These are phyloP conservation scores for Cyclotella sp. DNA, from an alignment of 108 stramenopile genomes.

Conservation along the genomic window DNA sequence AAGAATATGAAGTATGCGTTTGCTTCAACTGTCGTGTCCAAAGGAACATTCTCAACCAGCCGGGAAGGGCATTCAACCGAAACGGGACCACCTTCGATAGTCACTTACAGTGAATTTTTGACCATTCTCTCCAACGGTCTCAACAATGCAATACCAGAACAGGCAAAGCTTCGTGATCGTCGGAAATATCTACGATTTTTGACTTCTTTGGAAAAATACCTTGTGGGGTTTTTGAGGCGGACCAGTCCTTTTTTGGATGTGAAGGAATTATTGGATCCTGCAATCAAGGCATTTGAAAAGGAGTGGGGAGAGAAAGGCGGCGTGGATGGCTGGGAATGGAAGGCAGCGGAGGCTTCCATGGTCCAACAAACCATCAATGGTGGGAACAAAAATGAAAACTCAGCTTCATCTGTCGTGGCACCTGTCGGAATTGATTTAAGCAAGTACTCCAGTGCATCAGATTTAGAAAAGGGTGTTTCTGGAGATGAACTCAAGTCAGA, in stretches of 20 bases:
- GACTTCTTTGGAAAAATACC: slow-evolving; percentile 61
- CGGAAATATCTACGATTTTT: slow-evolving; percentile 82
- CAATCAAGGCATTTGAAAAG: slow-evolving; percentile 59
- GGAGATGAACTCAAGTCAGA: slow-evolving; percentile 88
- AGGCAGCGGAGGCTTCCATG: slow-evolving; percentile 64
- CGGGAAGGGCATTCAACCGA: neutral
- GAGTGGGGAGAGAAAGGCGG: slow-evolving; percentile 70
- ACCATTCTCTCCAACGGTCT: slow-evolving; percentile 57
- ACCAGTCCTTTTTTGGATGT: slow-evolving; percentile 75
- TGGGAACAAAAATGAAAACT: neutral
- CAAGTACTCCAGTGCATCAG: slow-evolving; percentile 60
- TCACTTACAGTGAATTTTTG: slow-evolving; percentile 66
- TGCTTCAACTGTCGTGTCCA: slow-evolving; percentile 8
- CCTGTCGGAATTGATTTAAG: slow-evolving; percentile 64
- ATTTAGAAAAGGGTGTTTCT: slow-evolving; percentile 74
- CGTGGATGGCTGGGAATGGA: slow-evolving; percentile 69
- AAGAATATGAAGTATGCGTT: slow-evolving; percentile 47
- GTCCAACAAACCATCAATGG: slow-evolving; percentile 12
- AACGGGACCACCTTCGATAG: slow-evolving; percentile 24
- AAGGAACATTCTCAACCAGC: slow-evolving; percentile 2
- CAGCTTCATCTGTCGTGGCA: slow-evolving; percentile 5
- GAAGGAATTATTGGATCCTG: slow-evolving; percentile 52
- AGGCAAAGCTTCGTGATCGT: slow-evolving; percentile 72
- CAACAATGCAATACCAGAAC: slow-evolving; percentile 49
- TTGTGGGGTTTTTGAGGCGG: slow-evolving; percentile 71